A percentile compares a stretch with the other conserved stretches of the same genome.
These are phyloP conservation scores for Eimeria tenella DNA, from an alignment of 169 alveolate species.

Conservation along the genomic window DNA sequence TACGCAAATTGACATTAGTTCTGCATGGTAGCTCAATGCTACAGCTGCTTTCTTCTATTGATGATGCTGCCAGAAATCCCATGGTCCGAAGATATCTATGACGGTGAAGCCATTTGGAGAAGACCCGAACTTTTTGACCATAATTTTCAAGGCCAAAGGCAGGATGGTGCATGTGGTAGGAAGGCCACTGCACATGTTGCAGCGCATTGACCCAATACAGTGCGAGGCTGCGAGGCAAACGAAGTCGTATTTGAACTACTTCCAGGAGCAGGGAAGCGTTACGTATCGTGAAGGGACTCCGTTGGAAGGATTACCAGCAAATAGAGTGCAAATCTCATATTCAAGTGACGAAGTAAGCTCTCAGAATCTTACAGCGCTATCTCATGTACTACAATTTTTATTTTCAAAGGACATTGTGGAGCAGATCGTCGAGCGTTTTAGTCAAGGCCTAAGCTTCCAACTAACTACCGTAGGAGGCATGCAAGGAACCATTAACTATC, in stretches of 20 bases:
- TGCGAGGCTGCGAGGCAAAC: constrained; percentile 10
- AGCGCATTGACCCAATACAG: constrained; percentile 38
- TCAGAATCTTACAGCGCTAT: neutral
- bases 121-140: constrained; percentile 1
- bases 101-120: neutral
- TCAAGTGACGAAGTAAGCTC: neutral
- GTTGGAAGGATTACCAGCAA: constrained; percentile 39
- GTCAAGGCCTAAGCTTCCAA: constrained; percentile 25
- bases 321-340: constrained; percentile 34
- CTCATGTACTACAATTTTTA: constrained; percentile 33
- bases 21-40: neutral
- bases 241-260: constrained; percentile 16
- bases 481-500: constrained; percentile 26
- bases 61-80: constrained; percentile 47
- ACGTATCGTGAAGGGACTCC: constrained; percentile 22
- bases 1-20: neutral
- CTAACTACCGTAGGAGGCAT: constrained; percentile 12
- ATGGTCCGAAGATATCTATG: constrained; percentile 48
- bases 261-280: neutral
- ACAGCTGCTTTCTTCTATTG: neutral
- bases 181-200: constrained; percentile 62
- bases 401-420: constrained; percentile 35
- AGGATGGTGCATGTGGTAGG: constrained; percentile 25
- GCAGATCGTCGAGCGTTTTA: constrained; percentile 2
- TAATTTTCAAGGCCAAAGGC: constrained; percentile 5